Evolutionary conservation across 192 early-diverging fungal genomes (phyloP).

Genomic region (Spizellomyces sp.): DNA sequence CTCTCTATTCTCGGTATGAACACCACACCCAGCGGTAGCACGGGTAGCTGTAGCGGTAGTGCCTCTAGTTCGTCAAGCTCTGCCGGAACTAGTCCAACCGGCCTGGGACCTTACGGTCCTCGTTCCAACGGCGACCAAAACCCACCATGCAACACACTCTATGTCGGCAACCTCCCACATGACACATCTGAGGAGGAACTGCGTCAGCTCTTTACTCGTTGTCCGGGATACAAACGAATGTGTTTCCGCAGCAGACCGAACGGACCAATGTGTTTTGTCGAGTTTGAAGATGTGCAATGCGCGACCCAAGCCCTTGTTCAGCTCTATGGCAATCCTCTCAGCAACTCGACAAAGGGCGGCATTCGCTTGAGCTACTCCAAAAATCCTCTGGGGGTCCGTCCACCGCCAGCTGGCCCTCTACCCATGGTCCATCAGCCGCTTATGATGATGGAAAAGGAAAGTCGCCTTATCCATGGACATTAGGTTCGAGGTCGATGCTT

Average conservation of each 20-base stretch:
- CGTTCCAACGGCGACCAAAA: slow-evolving; percentile 79
- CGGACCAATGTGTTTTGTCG: slow-evolving; percentile 99
- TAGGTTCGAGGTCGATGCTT: not conserved
- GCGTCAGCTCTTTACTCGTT: slow-evolving; percentile 74
- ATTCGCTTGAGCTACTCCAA: slow-evolving; percentile 96
- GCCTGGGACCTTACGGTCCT: slow-evolving; percentile 6
- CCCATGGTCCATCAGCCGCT: slow-evolving; percentile 6
- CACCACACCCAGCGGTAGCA: not conserved
- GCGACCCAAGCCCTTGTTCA: slow-evolving; percentile 88
- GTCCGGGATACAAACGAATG: slow-evolving; percentile 88
- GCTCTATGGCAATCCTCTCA: slow-evolving; percentile 80
- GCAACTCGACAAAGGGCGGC: slow-evolving; percentile 87
- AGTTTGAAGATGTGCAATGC: slow-evolving; percentile 94
- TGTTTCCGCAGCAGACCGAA: slow-evolving; percentile 85
- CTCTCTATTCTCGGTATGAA: slow-evolving; percentile 25
- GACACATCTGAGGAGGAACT: slow-evolving; percentile 91
- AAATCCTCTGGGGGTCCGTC: slow-evolving; percentile 91
- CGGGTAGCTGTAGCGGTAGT: slow-evolving; percentile 9
- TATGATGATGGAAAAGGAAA: slow-evolving; percentile 21
- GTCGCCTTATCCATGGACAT: slow-evolving; percentile 29
- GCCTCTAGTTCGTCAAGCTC: slow-evolving; percentile 24
- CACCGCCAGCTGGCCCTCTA: not conserved
- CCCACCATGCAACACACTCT: slow-evolving; percentile 98
- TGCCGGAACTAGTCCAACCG: slow-evolving; percentile 28
- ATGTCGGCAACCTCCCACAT: slow-evolving; percentile 93